Evolutionary conservation across 495 filamentous ascomycete species (phyloP), one percentile per base, ranked within the genome.

Genomic region (Lasiosphaeria ovina): DNA sequence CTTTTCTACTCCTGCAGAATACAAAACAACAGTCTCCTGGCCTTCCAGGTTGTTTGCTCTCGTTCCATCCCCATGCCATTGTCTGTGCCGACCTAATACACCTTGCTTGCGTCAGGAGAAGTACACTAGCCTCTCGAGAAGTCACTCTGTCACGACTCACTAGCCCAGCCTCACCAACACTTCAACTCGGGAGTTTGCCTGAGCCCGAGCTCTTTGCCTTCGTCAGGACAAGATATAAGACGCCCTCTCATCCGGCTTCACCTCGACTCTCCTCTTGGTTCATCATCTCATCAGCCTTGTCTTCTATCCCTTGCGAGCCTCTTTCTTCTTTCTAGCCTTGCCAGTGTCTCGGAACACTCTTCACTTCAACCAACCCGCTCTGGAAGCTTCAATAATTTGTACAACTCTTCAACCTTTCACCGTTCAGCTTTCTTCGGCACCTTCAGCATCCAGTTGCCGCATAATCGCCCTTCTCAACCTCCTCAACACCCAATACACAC

Each of bases 1-100:
- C 52, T 51, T 47, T 62, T 48, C 40, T 51, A 6, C 56, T 60
- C 57, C 57, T 63, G 61, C 63, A 62, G 61, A 64, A 44, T 51
- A 64, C 59, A 68, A 63, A 59, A 65, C 55, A 49, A 35, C 53
- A 60, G 51, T 57, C 54, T 55, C 57, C 52, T 60, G 58, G 54
- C 58, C 69, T 69, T 63, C 62, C 64, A 66, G 58, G 40, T 56
- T 63, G 49, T 53, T 53, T 53, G 55, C 33, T 55, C 34, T 33
- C 42, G 55, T 58, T 48, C 50, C 49, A 55, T 58, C 44, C 40
- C 45, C 54, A 66, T 56, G 52, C 35, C 36, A 47, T 38, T 53
- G 51, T 58, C 57, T 35, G 58, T 17, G 49, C n/a, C 36, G 16
- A 14, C 44, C 34, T 33, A 52, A 60, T 55, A 51, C 54, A 44